Evolutionary conservation across 2,329 filamentous ascomycete genomes (phyloP).

Genomic region (Sphaerostilbella broomeana): DNA sequence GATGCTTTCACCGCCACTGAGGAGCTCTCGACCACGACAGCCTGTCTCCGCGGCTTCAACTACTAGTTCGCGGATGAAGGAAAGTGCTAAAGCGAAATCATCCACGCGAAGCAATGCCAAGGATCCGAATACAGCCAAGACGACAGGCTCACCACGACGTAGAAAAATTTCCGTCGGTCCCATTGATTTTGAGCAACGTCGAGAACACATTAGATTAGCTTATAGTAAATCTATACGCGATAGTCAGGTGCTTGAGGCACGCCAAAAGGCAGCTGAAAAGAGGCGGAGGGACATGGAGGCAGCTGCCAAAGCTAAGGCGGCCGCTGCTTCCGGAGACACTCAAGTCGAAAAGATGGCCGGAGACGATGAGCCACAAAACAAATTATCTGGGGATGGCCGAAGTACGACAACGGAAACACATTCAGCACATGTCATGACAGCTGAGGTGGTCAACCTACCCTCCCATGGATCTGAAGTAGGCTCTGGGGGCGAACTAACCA

Average conservation of each 20-base stretch:
- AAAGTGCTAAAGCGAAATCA: constrained; percentile 50
- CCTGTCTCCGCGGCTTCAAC: constrained; percentile 70
- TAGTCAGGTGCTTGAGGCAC: constrained; percentile 54
- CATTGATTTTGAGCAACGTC: constrained; percentile 77
- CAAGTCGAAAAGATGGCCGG: no score
- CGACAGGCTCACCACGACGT: constrained; percentile 36
- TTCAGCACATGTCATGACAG: no score
- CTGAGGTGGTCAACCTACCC: no score
- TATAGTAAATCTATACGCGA: constrained; percentile 80
- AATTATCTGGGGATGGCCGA: no score
- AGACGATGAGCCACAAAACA: no score
- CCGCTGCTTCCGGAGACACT: constrained; percentile 16
- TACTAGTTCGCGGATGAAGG: constrained; percentile 61
- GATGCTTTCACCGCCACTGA: constrained; percentile 69
- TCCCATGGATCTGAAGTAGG: no score
- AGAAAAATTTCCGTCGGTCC: constrained; percentile 60
- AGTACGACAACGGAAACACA: no score
- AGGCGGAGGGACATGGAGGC: constrained; percentile 43
- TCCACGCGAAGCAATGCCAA: constrained; percentile 30
- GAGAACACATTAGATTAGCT: constrained; percentile 75
- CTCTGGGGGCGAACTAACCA: no score
- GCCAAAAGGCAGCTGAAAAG: constrained; percentile 45
- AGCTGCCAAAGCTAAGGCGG: constrained; percentile 36
- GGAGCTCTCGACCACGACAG: constrained; percentile 75
- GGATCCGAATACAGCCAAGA: constrained; percentile 23